phyloP scores from a whole-genome alignment of 768 basidiomycete genomes.

The Kwoniella dendrophila region DNA sequence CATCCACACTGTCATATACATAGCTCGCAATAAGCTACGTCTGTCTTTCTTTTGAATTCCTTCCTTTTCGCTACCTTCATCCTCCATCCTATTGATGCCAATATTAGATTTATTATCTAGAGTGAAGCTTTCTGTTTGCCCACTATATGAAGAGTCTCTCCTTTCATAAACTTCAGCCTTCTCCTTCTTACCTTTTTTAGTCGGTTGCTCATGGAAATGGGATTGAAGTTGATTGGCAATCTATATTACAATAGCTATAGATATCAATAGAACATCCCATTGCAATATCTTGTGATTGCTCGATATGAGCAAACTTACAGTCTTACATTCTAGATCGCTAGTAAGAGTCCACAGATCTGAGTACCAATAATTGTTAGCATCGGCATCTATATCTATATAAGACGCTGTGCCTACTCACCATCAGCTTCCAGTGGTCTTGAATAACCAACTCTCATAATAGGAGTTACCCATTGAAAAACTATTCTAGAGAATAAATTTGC shows the following conservation, averaged over 20 bases:
- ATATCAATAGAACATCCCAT: background rate
- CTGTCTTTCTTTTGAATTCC: background rate
- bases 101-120: too few species aligned
- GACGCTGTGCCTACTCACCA: slow-evolving; percentile 11
- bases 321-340: slow-evolving; percentile 23
- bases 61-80: background rate
- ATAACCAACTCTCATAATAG: slow-evolving; percentile 39
- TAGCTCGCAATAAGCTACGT: slow-evolving; percentile 25
- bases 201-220: background rate
- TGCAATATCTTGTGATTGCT: background rate
- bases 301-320: slow-evolving; percentile 6
- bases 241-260: background rate
- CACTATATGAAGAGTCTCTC: background rate
- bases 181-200: background rate
- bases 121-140: too few species aligned
- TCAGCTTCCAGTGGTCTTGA: slow-evolving; percentile 38
- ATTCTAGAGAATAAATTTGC: slow-evolving; percentile 26
- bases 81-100: background rate
- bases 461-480: slow-evolving; percentile 44
- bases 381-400: background rate
- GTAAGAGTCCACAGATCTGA: slow-evolving; percentile 28
- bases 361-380: background rate
- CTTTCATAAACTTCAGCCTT: background rate
- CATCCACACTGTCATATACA: slow-evolving; percentile 24
- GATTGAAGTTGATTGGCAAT: slow-evolving; percentile 23